A percentile compares a stretch with the other conserved stretches of the same genome.
phyloP scores from a whole-genome alignment of 2,329 filamentous ascomycete species.

The Botrytis tulipae region DNA sequence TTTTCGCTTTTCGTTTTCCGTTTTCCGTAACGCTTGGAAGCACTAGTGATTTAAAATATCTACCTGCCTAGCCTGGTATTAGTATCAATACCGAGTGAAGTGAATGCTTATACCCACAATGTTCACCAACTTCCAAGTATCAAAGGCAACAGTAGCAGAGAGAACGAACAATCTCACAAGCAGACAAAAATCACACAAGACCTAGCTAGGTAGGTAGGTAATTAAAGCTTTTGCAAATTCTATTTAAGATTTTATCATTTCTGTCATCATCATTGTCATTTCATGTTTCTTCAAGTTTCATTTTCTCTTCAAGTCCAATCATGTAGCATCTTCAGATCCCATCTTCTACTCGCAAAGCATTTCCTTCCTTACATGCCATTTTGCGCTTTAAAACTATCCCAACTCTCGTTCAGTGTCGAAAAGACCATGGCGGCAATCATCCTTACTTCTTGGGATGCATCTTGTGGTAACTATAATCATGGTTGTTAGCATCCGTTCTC shows the following conservation, averaged over 20 bases:
- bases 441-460: constrained; percentile 62
- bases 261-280: background rate
- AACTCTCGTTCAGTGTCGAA: constrained; percentile 67
- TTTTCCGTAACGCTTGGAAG: too few relatives aligned
- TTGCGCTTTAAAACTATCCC: constrained; percentile 70
- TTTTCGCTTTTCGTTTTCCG: too few relatives aligned
- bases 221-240: background rate
- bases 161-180: background rate
- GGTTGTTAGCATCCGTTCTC: constrained; percentile 14
- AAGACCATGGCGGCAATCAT: constrained; percentile 67
- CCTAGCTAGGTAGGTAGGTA: too few relatives aligned
- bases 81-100: too few relatives aligned
- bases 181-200: background rate
- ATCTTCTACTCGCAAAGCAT: background rate
- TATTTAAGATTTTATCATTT: background rate
- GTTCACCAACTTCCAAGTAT: background rate
- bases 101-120: too few relatives aligned
- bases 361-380: constrained; percentile 53
- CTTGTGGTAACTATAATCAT: constrained; percentile 55
- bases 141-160: background rate
- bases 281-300: background rate
- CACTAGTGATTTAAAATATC: too few relatives aligned
- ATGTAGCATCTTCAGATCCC: background rate
- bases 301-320: too few relatives aligned
- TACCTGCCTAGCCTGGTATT: too few relatives aligned